Conservation (phyloP, 1,284 basidiomycete genomes). For the Cronartium ribicola region DNA sequence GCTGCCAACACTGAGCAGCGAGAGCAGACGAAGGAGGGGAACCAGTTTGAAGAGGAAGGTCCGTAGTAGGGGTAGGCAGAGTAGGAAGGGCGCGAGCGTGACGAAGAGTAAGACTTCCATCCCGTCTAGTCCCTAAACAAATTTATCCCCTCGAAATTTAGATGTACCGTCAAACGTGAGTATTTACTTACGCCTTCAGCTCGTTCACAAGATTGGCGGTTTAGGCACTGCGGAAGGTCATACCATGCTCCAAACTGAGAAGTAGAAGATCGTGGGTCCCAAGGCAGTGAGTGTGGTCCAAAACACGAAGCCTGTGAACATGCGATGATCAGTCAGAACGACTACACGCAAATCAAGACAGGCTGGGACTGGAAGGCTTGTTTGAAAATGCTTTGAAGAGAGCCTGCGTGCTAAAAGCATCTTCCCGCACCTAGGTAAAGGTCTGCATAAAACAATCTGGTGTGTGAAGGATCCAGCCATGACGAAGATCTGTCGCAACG, state of each 20-base stretch:
- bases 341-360: not conserved
- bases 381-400: not conserved
- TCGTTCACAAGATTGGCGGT: not conserved
- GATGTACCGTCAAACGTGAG: not conserved
- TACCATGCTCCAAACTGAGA: constrained; percentile 81
- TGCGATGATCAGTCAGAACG: too few relatives aligned
- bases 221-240: not conserved
- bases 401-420: not conserved
- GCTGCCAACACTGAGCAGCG: constrained; percentile 22
- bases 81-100: constrained; percentile 39
- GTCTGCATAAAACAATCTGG: constrained; percentile 55
- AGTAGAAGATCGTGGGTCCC: constrained; percentile 81
- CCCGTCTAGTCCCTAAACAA: constrained; percentile 43
- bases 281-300: constrained; percentile 83
- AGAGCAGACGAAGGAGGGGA: constrained; percentile 18
- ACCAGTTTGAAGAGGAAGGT: constrained; percentile 12
- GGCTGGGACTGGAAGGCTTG: not conserved
- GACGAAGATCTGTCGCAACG: too few relatives aligned
- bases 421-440: constrained; percentile 58
- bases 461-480: not conserved
- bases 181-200: not conserved
- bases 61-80: constrained; percentile 16
- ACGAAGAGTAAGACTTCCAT: constrained; percentile 46
- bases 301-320: constrained; percentile 67
- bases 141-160: not conserved